Conservation (phyloP, 2,329 filamentous ascomycete genomes). For the Helicocarpus griseus region DNA sequence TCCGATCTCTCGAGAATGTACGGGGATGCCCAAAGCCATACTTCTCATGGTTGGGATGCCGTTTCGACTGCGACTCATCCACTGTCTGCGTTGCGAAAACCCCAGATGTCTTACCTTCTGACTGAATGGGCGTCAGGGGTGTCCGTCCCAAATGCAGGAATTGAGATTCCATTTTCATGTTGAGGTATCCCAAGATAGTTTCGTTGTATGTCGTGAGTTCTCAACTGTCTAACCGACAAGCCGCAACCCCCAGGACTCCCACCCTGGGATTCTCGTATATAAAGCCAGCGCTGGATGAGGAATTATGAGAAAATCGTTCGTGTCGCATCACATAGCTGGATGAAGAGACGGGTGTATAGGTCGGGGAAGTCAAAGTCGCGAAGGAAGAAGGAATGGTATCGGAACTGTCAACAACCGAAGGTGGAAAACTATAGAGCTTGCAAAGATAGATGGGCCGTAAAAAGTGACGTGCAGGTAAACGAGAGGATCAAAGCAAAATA, state of each 20-base stretch:
- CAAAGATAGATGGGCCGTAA: neutral
- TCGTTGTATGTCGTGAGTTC: neutral
- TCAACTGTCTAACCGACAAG: neutral
- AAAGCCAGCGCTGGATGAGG: neutral
- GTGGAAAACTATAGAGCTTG: neutral
- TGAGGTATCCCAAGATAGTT: neutral
- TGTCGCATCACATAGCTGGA: conserved; percentile 5
- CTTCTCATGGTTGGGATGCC: conserved; percentile 10
- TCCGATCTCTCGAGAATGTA: conserved; percentile 27
- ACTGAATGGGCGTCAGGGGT: neutral
- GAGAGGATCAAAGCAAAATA: conserved; percentile 1
- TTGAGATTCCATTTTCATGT: conserved; percentile 1
- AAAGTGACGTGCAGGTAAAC: neutral
- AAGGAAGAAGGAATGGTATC: neutral
- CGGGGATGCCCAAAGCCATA: conserved; percentile 27
- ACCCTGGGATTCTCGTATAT: neutral
- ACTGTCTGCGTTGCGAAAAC: neutral
- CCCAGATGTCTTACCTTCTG: neutral
- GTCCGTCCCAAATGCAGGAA: neutral
- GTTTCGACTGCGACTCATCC: neutral
- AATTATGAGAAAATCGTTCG: neutral
- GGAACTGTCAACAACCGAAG: conserved; percentile 1
- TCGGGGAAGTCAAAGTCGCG: neutral
- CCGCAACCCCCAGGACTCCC: neutral
- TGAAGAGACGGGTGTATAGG: neutral